These are phyloP conservation scores for Bromus sterilis DNA, from an alignment of 176 grass and related monocot species.

Conservation along the genomic window DNA sequence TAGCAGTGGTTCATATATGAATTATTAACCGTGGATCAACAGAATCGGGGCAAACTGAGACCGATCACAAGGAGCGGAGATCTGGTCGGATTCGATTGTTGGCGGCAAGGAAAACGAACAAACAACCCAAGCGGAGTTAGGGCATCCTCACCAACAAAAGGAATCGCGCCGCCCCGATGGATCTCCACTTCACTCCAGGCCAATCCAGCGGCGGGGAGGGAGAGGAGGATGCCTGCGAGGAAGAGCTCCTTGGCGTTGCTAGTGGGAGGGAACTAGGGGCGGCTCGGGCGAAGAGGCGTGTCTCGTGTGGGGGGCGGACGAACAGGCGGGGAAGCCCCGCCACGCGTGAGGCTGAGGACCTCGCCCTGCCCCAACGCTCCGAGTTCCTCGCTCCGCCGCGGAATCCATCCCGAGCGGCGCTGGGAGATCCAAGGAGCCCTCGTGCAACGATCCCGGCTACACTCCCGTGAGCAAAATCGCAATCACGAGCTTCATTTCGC, in stretches of 20 bases:
- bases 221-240: not conserved
- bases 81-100: not conserved
- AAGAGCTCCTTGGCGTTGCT: not conserved
- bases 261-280: not conserved
- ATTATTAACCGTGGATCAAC: not conserved
- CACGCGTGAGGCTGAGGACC: not conserved
- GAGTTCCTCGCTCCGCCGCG: not conserved
- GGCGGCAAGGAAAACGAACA: not conserved
- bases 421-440: not conserved
- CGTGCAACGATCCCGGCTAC: not conserved
- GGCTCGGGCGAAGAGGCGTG: not conserved
- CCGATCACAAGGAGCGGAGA: not conserved
- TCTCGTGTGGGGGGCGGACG: not conserved
- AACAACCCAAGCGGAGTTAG: not conserved
- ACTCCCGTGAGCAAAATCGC: not conserved
- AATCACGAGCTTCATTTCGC: not conserved
- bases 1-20: not conserved
- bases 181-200: not conserved
- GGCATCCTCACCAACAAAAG: not conserved
- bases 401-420: not conserved
- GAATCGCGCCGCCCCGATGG: not conserved
- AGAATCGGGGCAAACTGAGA: not conserved
- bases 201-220: not conserved
- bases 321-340: not conserved
- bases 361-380: not conserved